These are phyloP conservation scores for Ramalina intermedia DNA, from an alignment of 495 filamentous ascomycete genomes.

Conservation along the genomic window DNA sequence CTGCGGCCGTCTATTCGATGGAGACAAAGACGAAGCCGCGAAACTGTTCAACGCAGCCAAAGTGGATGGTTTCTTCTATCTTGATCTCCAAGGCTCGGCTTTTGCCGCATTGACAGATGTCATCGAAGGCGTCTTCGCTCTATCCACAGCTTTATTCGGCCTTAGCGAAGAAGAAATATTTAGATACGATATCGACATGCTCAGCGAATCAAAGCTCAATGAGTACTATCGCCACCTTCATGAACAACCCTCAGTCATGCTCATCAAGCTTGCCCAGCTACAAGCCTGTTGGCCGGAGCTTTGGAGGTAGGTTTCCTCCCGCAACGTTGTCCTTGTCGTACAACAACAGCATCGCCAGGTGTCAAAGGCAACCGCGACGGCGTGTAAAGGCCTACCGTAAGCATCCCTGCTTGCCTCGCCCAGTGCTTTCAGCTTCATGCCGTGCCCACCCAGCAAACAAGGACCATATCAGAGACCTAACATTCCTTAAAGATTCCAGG, in stretches of 20 bases:
- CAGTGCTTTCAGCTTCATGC: not conserved
- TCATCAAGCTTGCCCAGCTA: not conserved
- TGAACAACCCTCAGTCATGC: not conserved
- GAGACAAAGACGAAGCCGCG: not conserved
- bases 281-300: not conserved
- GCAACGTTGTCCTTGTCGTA: not conserved
- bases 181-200: not conserved
- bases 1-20: not conserved
- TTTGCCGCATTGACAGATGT: not conserved
- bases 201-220: not conserved
- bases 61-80: not conserved
- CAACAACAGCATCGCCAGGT: no score
- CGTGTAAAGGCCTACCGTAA: not conserved
- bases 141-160: not conserved
- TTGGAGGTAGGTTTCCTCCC: not conserved
- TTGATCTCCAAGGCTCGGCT: not conserved
- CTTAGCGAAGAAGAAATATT: not conserved
- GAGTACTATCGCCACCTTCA: not conserved
- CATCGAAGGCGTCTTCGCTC: not conserved
- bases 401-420: not conserved
- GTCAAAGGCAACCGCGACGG: not conserved
- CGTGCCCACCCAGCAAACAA: not conserved
- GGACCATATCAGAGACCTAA: not conserved
- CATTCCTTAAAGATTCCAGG: not conserved
- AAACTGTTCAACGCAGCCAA: not conserved